phyloP scores from a whole-genome alignment of 2,329 filamentous ascomycete genomes.

The Pseudogymnoascus sp. region DNA sequence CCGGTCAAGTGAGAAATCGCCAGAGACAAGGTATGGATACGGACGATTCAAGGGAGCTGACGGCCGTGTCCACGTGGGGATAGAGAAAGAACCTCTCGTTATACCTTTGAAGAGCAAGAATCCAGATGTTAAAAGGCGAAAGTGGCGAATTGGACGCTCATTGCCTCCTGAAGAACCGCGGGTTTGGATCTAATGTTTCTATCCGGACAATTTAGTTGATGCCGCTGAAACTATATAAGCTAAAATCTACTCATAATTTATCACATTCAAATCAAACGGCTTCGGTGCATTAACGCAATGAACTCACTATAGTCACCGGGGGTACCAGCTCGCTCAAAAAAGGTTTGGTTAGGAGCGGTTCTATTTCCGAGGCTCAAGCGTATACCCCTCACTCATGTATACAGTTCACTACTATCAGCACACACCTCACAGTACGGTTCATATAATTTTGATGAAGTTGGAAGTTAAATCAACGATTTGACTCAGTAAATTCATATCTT shows the following conservation, averaged over 20 bases:
- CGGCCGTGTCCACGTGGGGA: slow-evolving; percentile 40
- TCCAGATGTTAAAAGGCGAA: slow-evolving; percentile 14
- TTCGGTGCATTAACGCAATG: background rate
- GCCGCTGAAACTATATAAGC: background rate
- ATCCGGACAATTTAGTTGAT: background rate
- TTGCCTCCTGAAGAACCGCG: slow-evolving; percentile 11
- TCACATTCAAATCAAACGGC: background rate
- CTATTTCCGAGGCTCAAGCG: background rate
- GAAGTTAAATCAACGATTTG: background rate
- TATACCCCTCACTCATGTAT: background rate
- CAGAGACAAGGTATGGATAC: slow-evolving; percentile 35
- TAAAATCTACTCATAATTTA: background rate
- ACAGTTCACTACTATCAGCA: background rate
- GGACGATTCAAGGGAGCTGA: slow-evolving; percentile 42
- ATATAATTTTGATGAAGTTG: background rate
- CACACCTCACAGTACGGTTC: background rate
- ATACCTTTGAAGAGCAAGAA: slow-evolving; percentile 22
- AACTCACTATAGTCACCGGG: background rate
- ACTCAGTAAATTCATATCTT: slow-evolving; percentile 4
- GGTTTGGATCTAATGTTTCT: slow-evolving; percentile 15
- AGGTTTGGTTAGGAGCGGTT: background rate
- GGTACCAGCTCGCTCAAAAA: background rate
- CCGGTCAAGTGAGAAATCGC: background rate
- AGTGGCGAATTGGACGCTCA: background rate
- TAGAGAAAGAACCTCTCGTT: slow-evolving; percentile 42